Conservation (phyloP, 2,329 filamentous ascomycete species). For the Diaporthe australafricana region DNA sequence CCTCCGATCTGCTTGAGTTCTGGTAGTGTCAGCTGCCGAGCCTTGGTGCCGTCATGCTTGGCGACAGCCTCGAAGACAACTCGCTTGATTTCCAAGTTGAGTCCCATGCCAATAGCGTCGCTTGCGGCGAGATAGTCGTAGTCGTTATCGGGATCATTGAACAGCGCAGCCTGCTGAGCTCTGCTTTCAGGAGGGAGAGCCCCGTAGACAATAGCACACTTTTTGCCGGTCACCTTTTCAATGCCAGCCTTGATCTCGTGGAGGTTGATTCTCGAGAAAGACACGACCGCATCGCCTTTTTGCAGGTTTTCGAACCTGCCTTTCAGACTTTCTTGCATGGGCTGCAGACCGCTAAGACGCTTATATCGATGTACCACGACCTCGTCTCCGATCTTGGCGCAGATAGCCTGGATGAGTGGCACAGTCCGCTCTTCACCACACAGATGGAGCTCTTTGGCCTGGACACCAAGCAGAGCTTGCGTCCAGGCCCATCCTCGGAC, state of each 20-base stretch:
- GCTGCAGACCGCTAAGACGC: constrained; percentile 81
- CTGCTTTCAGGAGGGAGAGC: constrained; percentile 91
- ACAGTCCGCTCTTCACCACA: constrained; percentile 91
- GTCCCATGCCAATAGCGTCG: constrained; percentile 96
- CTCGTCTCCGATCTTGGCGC: constrained; percentile 83
- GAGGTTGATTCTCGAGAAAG: constrained; percentile 85
- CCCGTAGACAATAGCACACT: constrained; percentile 94
- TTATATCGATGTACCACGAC: constrained; percentile 86
- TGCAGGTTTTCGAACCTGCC: constrained; percentile 74
- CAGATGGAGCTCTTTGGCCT: constrained; percentile 89
- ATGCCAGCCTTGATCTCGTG: constrained; percentile 84
- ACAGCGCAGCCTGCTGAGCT: constrained; percentile 88
- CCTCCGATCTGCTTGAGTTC: constrained; percentile 97
- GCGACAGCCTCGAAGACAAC: constrained; percentile 84
- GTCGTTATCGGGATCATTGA: constrained; percentile 95
- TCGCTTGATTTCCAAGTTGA: constrained; percentile 92
- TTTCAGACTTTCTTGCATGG: constrained; percentile 71
- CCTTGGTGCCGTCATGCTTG: constrained; percentile 75
- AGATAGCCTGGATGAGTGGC: constrained; percentile 81
- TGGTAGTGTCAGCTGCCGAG: constrained; percentile 72
- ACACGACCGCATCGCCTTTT: constrained; percentile 92
- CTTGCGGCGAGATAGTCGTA: constrained; percentile 96
- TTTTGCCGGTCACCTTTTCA: constrained; percentile 78
- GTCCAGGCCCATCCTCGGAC: constrained; percentile 96
- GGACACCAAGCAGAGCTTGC: constrained; percentile 85